Percentiles rank a stretch among this genome's conserved stretches.
Conservation (phyloP, 2,329 filamentous ascomycete genomes). For the Aspergillus fijiensis region DNA sequence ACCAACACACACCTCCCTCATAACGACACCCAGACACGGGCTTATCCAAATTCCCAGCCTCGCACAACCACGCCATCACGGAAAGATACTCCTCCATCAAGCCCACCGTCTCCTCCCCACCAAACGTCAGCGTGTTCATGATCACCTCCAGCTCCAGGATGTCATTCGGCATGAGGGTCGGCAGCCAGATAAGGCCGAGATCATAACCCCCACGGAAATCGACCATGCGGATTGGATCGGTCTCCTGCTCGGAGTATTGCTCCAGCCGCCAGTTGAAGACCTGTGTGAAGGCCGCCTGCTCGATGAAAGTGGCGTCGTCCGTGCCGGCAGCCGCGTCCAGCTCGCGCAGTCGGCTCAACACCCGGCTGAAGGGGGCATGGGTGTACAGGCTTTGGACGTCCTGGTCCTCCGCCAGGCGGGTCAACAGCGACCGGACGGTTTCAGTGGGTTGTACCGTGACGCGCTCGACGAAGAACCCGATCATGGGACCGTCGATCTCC, state of each 20-base stretch:
- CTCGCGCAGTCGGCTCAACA: background rate
- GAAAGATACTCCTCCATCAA: background rate
- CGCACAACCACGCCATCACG: background rate
- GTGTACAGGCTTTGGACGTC: background rate
- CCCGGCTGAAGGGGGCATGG: background rate
- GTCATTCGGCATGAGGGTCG: background rate
- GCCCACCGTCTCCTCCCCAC: background rate
- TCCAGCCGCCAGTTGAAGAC: conserved; percentile 3
- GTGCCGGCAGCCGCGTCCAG: background rate
- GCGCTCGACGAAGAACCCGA: background rate
- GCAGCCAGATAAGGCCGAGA: conserved; percentile 1
- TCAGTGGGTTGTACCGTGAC: background rate
- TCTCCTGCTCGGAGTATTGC: background rate
- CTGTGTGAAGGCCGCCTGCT: background rate
- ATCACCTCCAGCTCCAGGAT: background rate
- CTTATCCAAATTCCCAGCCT: background rate
- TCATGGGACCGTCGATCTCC: conserved; percentile 3
- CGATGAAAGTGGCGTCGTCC: background rate
- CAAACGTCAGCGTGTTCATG: background rate
- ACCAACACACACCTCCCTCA: background rate
- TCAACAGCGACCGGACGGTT: background rate
- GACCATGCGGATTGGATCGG: background rate
- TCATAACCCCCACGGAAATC: background rate
- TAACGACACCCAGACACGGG: background rate
- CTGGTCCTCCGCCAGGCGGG: background rate